Conservation (phyloP, 805 yeast genomes). For the Cyberlindnera mississippiensis region DNA sequence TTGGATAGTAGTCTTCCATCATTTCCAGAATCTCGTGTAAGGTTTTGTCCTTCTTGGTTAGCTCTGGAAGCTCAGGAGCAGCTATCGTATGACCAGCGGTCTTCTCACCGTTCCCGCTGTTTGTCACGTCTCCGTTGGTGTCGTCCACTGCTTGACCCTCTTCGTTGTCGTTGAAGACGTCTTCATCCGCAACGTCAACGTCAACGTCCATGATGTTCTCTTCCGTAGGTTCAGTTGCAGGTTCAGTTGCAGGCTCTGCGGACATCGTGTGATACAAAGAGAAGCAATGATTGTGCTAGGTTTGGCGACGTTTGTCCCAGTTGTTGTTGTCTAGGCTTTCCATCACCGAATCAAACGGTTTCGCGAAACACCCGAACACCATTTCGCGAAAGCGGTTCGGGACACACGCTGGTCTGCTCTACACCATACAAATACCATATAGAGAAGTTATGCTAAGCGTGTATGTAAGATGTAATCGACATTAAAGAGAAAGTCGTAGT, state of each 20-base stretch:
- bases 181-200: slow-evolving; percentile 26
- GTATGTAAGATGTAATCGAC: slow-evolving; percentile 3
- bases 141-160: slow-evolving; percentile 10
- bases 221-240: too few species aligned
- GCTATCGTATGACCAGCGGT: background rate
- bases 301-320: too few species aligned
- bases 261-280: too few species aligned
- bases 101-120: background rate
- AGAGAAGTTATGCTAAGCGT: too few species aligned
- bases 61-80: slow-evolving; percentile 51
- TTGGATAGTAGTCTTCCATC: slow-evolving; percentile 94
- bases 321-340: too few species aligned
- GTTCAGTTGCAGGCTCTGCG: background rate
- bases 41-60: slow-evolving; percentile 75
- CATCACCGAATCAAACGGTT: too few species aligned
- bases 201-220: slow-evolving; percentile 23
- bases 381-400: too few species aligned
- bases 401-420: too few species aligned
- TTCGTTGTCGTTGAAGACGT: slow-evolving; percentile 23
- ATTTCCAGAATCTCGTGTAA: slow-evolving; percentile 77
- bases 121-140: slow-evolving; percentile 1
- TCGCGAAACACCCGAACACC: too few species aligned
- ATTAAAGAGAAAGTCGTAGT: background rate
- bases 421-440: too few species aligned
- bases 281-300: too few species aligned